Percentiles rank a stretch among this genome's conserved stretches.
Evolutionary conservation across 495 filamentous ascomycete species (phyloP).

Genomic region (Penicillium egyptiacum): DNA sequence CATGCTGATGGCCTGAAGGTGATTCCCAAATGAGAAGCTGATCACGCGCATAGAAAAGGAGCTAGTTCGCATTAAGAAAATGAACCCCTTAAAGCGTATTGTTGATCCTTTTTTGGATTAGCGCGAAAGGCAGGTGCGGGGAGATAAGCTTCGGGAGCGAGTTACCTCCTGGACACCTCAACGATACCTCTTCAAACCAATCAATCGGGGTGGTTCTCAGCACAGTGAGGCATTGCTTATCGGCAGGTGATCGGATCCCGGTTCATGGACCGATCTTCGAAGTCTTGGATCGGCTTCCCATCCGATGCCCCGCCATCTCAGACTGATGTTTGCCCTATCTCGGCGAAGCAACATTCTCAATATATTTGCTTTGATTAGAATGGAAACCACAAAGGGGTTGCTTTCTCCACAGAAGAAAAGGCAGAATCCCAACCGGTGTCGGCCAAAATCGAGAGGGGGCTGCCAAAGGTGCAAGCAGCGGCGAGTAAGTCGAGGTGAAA

Average conservation of each 20-base stretch:
- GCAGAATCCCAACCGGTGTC: conserved; percentile 29
- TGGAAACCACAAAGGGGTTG: conserved; percentile 1
- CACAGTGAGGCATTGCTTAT: not conserved
- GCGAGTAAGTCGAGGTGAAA: conserved; percentile 27
- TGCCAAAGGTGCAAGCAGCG: conserved; percentile 30
- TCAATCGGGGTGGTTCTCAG: not conserved
- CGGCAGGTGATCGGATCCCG: conserved; percentile 14
- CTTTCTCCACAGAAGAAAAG: conserved; percentile 12
- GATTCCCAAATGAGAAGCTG: not conserved
- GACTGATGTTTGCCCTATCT: not conserved
- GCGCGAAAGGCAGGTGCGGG: not conserved
- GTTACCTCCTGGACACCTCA: not conserved
- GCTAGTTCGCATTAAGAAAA: not conserved
- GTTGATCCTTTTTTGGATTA: conserved; percentile 1
- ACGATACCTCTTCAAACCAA: not conserved
- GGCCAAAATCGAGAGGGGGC: conserved; percentile 29
- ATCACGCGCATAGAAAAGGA: not conserved
- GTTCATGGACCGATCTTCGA: not conserved
- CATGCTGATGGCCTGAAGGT: not conserved
- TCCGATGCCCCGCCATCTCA: not conserved
- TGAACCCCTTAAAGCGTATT: not conserved
- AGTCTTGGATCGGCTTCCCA: conserved; percentile 5
- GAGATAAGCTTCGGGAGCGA: not conserved
- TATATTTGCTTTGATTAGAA: not conserved
- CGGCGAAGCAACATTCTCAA: not conserved